Base-by-base conservation (phyloP, 2,329 filamentous ascomycete species). In the Fusarium anthophilum region DNA sequence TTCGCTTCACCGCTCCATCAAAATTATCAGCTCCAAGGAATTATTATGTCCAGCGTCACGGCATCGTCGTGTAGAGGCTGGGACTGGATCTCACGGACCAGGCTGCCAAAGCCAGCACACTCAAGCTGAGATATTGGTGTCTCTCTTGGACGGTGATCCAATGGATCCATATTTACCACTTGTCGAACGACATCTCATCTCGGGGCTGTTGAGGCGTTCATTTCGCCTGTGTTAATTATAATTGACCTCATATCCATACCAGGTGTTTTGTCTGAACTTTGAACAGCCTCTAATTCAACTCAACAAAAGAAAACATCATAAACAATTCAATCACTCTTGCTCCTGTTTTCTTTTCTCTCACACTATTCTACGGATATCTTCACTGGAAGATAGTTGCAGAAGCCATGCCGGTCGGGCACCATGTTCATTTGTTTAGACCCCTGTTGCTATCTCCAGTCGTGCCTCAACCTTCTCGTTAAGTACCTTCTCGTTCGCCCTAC, bases 81-180 rank as follows among this genome's bases (percentile, higher is more conserved):
- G 56, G 20, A 37, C 14, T 32, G 28, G 30, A 50, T 37, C 55
- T 53, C 26, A 63, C 37, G 30, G 61, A 55, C 66, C 41, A 43
- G 63, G 37, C 48, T 28, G 38, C 39, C 44, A 69, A 37, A 8
- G 30, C 51, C n/a, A 48, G 30, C 43, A n/a, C 37, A 55, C 53
- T 35, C 47, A 38, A 57, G 66, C 22, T 43, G 30, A 58, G 67
- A 53, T 70, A 66, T 48, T 55, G 68, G 54, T 58, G 50, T 63
- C 48, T 72, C 72, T 66, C 45, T 70, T 64, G 55, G 48, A 70
- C 68, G 76, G 67, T 63, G 74, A 76, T 74, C 76, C 67, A 75
- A 75, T 72, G 72, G 66, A 63, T 74, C 76, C 75, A 77, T 77
- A 67, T 77, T 72, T 75, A 55, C 43, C 50, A 58, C 28, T 50